Conservation (phyloP, 2,329 filamentous ascomycete genomes). For the Pezicula radicicola region DNA sequence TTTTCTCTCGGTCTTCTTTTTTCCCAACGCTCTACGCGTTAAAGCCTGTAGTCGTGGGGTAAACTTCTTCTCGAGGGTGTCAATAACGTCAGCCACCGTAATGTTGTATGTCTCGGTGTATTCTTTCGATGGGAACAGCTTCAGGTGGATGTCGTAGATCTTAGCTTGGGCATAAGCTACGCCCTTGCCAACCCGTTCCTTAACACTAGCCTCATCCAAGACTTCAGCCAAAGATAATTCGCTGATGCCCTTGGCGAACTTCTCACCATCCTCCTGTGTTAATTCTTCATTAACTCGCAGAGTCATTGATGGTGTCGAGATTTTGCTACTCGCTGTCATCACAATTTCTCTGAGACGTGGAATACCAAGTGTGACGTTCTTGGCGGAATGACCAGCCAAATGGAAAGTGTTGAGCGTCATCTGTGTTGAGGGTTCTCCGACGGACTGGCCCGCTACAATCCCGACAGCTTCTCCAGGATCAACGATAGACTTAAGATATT, state of each 20-base stretch:
- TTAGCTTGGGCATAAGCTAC: slow-evolving; percentile 70
- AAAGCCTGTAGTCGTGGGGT: slow-evolving; percentile 68
- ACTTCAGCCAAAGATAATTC: slow-evolving; percentile 81
- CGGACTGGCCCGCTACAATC: slow-evolving; percentile 93
- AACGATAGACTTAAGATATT: slow-evolving; percentile 88
- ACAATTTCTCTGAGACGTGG: slow-evolving; percentile 95
- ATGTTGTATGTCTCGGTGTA: slow-evolving; percentile 88
- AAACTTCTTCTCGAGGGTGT: slow-evolving; percentile 78
- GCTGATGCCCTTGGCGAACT: slow-evolving; percentile 90
- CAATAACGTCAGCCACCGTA: slow-evolving; percentile 69
- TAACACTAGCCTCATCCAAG: slow-evolving; percentile 75
- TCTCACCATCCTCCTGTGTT: slow-evolving; percentile 63
- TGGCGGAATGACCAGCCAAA: slow-evolving; percentile 95
- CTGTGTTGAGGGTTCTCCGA: slow-evolving; percentile 96
- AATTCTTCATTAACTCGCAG: slow-evolving; percentile 74
- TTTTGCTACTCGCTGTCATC: slow-evolving; percentile 90
- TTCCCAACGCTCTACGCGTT: slow-evolving; percentile 74
- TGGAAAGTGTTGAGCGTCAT: slow-evolving; percentile 99
- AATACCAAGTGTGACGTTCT: slow-evolving; percentile 98
- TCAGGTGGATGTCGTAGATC: slow-evolving; percentile 76
- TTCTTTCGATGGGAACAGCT: slow-evolving; percentile 81
- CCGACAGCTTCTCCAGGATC: slow-evolving; percentile 96
- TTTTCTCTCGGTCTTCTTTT: slow-evolving; percentile 66
- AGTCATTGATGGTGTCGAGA: slow-evolving; percentile 90
- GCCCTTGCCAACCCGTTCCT: slow-evolving; percentile 74